Percentiles rank a stretch among this genome's conserved stretches.
Conservation (phyloP, 495 filamentous ascomycete genomes). For the Cladorrhinum samala region DNA sequence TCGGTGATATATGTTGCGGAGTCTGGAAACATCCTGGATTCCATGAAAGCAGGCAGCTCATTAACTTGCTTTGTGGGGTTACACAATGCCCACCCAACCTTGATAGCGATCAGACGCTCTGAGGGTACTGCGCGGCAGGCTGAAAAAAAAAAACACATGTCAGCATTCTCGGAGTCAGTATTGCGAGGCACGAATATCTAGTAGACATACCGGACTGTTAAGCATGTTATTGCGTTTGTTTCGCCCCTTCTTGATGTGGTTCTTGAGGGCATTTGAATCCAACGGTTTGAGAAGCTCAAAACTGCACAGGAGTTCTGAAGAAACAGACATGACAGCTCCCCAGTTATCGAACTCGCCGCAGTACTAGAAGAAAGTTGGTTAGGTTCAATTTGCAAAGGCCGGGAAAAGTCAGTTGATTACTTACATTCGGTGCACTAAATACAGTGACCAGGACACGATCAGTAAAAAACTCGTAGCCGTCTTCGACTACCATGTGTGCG, state of each 20-base stretch:
- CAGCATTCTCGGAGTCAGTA: conserved; percentile 15
- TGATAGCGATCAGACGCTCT: conserved; percentile 42
- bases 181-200: neutral
- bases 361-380: conserved; percentile 53
- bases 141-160: too few species aligned
- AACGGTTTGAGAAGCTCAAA: conserved; percentile 96
- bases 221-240: conserved; percentile 86
- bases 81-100: neutral
- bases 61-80: neutral
- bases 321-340: conserved; percentile 98
- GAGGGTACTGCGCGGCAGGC: conserved; percentile 43
- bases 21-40: neutral
- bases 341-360: conserved; percentile 99
- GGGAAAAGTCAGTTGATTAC: conserved; percentile 23
- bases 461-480: conserved; percentile 98
- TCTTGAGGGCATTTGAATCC: conserved; percentile 95
- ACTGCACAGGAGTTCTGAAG: conserved; percentile 85
- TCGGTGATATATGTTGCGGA: conserved; percentile 4
- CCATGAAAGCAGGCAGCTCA: neutral
- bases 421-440: conserved; percentile 94
- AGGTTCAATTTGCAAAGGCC: neutral
- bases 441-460: conserved; percentile 94
- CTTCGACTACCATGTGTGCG: conserved; percentile 99
- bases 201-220: conserved; percentile 69
- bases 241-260: conserved; percentile 96